phyloP scores from a whole-genome alignment of 2,329 filamentous ascomycete species.

The Plectosphaerella cucumerina region DNA sequence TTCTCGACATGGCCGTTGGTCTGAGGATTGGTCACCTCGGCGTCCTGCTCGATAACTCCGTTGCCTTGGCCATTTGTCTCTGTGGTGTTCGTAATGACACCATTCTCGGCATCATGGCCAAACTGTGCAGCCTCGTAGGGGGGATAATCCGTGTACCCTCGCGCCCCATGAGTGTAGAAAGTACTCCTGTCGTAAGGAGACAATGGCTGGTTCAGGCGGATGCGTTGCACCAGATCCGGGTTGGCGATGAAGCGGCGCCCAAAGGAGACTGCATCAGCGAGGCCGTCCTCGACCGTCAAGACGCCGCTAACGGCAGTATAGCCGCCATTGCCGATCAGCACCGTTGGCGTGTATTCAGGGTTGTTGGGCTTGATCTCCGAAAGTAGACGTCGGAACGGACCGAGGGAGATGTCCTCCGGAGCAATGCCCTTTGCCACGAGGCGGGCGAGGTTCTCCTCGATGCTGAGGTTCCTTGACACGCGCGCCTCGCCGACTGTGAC shows the following conservation, averaged over 20 bases:
- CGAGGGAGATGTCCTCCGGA: too few species aligned
- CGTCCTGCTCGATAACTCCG: too few species aligned
- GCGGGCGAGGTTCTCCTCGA: too few species aligned
- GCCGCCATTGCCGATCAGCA: too few species aligned
- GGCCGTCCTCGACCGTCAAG: conserved; percentile 31
- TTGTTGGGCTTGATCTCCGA: too few species aligned
- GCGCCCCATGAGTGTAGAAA: conserved; percentile 22
- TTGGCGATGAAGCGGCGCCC: conserved; percentile 22
- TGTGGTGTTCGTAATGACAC: neutral
- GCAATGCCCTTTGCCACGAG: too few species aligned
- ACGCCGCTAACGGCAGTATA: conserved; percentile 24
- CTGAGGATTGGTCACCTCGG: too few species aligned
- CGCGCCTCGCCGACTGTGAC: conserved; percentile 55
- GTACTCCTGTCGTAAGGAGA: conserved; percentile 18
- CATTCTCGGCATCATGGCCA: too few species aligned
- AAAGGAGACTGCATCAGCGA: conserved; percentile 32
- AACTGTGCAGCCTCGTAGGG: conserved; percentile 18
- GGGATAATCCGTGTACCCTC: conserved; percentile 32
- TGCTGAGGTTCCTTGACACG: conserved; percentile 31
- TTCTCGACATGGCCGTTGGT: too few species aligned
- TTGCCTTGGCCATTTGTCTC: too few species aligned
- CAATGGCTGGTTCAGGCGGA: conserved; percentile 16
- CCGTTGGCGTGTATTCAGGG: too few species aligned
- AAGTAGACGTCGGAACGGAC: too few species aligned
- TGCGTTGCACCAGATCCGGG: conserved; percentile 20